Conservation (phyloP, 2,329 filamentous ascomycete species). For the Calycina herbarum region DNA sequence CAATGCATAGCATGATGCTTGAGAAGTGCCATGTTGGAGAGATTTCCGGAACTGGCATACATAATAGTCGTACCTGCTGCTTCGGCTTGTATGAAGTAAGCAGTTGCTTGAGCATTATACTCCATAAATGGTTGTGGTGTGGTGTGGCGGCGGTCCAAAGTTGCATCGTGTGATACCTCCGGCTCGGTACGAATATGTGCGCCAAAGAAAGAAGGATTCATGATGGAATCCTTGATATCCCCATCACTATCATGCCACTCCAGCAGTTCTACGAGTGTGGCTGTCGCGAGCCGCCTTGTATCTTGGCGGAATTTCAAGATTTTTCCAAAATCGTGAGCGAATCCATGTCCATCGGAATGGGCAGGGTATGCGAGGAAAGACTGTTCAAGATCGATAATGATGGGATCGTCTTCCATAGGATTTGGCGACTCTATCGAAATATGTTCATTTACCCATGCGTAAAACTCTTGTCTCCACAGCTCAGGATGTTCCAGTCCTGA, state of each 20-base stretch:
- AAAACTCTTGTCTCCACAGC: conserved; percentile 11
- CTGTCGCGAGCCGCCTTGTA: conserved; percentile 36
- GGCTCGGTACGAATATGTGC: conserved; percentile 42
- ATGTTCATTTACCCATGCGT: conserved; percentile 15
- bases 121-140: conserved; percentile 25
- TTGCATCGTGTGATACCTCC: conserved; percentile 27
- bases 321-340: conserved; percentile 42
- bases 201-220: conserved; percentile 39
- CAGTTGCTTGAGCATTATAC: conserved; percentile 40
- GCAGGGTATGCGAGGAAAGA: conserved; percentile 43
- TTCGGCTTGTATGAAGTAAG: conserved; percentile 41
- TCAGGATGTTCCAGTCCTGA: conserved; percentile 14
- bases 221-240: conserved; percentile 34
- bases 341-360: conserved; percentile 38
- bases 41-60: conserved; percentile 47
- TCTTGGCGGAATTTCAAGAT: conserved; percentile 39
- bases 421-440: background rate
- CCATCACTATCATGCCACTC: conserved; percentile 32
- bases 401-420: conserved; percentile 7
- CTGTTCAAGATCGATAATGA: conserved; percentile 46
- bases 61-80: conserved; percentile 37
- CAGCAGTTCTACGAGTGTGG: conserved; percentile 36
- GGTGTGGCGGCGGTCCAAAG: conserved; percentile 35
- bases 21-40: conserved; percentile 41
- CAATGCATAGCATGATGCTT: conserved; percentile 38